Base-by-base conservation (phyloP, 169 alveolate species). In the Plasmodium knowlesi region DNA sequence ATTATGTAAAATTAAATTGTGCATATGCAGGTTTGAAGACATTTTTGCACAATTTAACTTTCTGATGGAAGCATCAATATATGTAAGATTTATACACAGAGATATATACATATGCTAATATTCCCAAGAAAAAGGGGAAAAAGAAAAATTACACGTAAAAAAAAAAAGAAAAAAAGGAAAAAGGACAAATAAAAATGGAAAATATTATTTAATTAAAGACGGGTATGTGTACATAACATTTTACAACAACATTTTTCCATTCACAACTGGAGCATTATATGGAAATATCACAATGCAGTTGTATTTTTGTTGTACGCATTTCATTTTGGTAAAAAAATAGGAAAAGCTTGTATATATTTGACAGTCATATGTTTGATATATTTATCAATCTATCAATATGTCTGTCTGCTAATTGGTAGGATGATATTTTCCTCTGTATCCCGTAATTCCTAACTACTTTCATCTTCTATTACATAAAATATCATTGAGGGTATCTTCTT, bases 401-500 rank as follows among this genome's bases (percentile, higher is more conserved):
- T n/a, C 74, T 61, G 30, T 57, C 30, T 67, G 22, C n/a, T 5
- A 50, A 50, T 14, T 2, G 19, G 76, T 28, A 67, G 37, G 39
- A 67, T 22, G 19, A 67, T 39, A 67, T 8, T 67, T 67, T 19
- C 9, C 39, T 1, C 37, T 14, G n/a, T 78, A 39, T 78, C 39
- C 16, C 25, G 28, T 16, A 70, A 39, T 78, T 78, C 30, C 28
- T 22, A 78, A 37, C 25, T 78, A n/a, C 53, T 39, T 78, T 39
- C 61, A 39, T 39, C 4, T 37, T 39, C 39, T 25, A 39, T 32
- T 22, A 78, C 30, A 5, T 41, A 80, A 80, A 70, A 84, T 84
- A 41, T 74, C 85, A 25, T 57, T 85, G 25, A 85, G 22, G 19
- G 43, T 16, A 41, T 76, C 89, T 86, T 96, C 96, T 94, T 96